Base-by-base conservation (phyloP, 805 yeast genomes). In the Lipomyces sp. region DNA sequence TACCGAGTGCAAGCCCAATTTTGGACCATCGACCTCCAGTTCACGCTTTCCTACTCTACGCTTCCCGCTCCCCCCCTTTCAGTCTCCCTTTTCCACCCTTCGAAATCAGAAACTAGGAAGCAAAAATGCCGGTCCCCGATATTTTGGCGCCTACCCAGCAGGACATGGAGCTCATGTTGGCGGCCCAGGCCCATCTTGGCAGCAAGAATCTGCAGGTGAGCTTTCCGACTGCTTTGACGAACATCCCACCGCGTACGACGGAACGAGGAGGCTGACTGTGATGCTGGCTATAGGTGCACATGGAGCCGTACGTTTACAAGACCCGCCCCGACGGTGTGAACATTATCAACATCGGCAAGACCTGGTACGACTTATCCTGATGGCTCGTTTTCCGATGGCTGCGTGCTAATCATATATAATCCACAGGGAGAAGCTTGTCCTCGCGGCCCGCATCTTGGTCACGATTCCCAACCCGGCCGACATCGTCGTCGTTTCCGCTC, bases 311-410 rank as follows among this genome's bases (percentile, higher is more conserved):
- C 82, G 95, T 91, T 69, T 86, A 79, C 91, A 86, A 88, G 81
- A 84, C 96, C 77, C 90, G 98, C 82, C 93, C 95, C 78, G 98
- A 93, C 75, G 98, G 98, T 84, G 97, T 93, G 70, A 89, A 89
- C 83, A 81, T 93, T 68, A 90, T 93, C 78, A 88, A 93, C 88
- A 81, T 93, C 71, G 95, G 95, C 82, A 90, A 91, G 83, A 93
- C 99, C 71, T 93, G 98, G 98, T 55, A 46, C 38, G 58, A n/a
- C n/a, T n/a, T n/a, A 45, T 14, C 14, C n/a, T n/a, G n/a, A n/a
- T n/a, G n/a, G n/a, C n/a, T n/a, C n/a, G n/a, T n/a, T n/a, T n/a
- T n/a, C n/a, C n/a, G n/a, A n/a, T n/a, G n/a, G n/a, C n/a, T n/a
- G n/a, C n/a, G n/a, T n/a, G n/a, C n/a, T n/a, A n/a, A n/a, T n/a